These are phyloP conservation scores for Parmelia sp. DNA, from an alignment of 495 filamentous ascomycete genomes.

Conservation along the genomic window DNA sequence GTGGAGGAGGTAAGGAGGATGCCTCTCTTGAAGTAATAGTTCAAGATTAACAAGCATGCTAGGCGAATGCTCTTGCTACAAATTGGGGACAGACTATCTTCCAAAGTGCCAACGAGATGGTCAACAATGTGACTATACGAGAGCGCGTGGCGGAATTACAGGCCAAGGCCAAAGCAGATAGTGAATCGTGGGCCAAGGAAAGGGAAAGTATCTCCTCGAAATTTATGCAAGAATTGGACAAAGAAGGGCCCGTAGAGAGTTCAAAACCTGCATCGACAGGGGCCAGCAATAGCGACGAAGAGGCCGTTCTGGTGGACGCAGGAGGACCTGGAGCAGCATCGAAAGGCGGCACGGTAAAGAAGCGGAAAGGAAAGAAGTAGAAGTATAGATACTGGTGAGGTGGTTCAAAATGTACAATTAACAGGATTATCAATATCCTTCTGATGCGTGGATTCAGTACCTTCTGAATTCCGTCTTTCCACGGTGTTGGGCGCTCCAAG, in stretches of 20 bases:
- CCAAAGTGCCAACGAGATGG: conserved; percentile 85
- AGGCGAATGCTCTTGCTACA: conserved; percentile 81
- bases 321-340: conserved; percentile 47
- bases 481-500: neutral
- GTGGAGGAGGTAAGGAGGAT: conserved; percentile 71
- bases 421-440: neutral
- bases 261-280: conserved; percentile 30
- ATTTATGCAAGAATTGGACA: conserved; percentile 80
- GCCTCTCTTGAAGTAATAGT: neutral
- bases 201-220: conserved; percentile 63
- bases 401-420: neutral
- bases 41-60: conserved; percentile 5
- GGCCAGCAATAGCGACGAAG: conserved; percentile 62
- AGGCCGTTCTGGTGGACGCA: conserved; percentile 77
- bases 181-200: conserved; percentile 87
- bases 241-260: conserved; percentile 27
- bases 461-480: neutral
- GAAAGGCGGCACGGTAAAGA: conserved; percentile 57
- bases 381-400: neutral
- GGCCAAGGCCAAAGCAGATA: conserved; percentile 60
- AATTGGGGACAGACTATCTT: conserved; percentile 94
- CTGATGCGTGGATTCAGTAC: neutral
- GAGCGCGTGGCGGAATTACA: conserved; percentile 59
- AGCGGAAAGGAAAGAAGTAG: conserved; percentile 29
- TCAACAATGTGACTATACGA: conserved; percentile 58